Evolutionary conservation across 495 filamentous ascomycete species (phyloP).

Genomic region (Aspergillus steynii): DNA sequence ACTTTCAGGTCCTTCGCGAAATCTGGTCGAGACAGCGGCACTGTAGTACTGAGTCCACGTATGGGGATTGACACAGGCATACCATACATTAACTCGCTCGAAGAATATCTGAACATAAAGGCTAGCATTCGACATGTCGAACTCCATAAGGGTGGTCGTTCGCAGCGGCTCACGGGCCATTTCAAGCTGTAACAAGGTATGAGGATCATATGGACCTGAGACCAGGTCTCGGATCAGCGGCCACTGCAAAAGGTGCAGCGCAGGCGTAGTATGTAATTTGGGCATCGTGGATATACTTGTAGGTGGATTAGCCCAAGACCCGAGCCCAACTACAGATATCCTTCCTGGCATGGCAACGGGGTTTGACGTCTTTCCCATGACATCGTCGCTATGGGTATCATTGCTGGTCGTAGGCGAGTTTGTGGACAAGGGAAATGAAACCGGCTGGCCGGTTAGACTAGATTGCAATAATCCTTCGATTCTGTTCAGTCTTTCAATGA

Average conservation of each 20-base stretch:
- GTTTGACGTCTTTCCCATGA: constrained; percentile 43
- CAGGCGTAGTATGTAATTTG: constrained; percentile 77
- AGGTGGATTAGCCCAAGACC: constrained; percentile 66
- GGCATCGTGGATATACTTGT: constrained; percentile 84
- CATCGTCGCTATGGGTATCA: constrained; percentile 65
- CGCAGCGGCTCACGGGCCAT: constrained; percentile 73
- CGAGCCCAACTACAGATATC: constrained; percentile 65
- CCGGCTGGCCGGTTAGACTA: constrained; percentile 52
- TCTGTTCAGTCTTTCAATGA: constrained; percentile 71
- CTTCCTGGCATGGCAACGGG: constrained; percentile 47
- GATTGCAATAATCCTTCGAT: constrained; percentile 78
- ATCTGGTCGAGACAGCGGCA: constrained; percentile 67
- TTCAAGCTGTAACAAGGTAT: constrained; percentile 78
- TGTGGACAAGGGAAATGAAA: constrained; percentile 48
- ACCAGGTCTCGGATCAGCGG: constrained; percentile 77
- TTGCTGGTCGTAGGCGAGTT: constrained; percentile 71
- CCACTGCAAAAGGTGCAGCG: constrained; percentile 76
- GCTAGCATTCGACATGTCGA: constrained; percentile 73
- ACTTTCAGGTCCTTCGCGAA: constrained; percentile 75
- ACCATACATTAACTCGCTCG: constrained; percentile 78
- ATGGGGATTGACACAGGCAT: constrained; percentile 81
- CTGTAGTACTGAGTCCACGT: constrained; percentile 77
- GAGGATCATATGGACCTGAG: constrained; percentile 72
- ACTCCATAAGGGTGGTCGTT: constrained; percentile 54
- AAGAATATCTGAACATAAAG: constrained; percentile 77